Evolutionary conservation across 164 flowering plant genomes (phyloP).

Genomic region (Amborella trichopoda): DNA sequence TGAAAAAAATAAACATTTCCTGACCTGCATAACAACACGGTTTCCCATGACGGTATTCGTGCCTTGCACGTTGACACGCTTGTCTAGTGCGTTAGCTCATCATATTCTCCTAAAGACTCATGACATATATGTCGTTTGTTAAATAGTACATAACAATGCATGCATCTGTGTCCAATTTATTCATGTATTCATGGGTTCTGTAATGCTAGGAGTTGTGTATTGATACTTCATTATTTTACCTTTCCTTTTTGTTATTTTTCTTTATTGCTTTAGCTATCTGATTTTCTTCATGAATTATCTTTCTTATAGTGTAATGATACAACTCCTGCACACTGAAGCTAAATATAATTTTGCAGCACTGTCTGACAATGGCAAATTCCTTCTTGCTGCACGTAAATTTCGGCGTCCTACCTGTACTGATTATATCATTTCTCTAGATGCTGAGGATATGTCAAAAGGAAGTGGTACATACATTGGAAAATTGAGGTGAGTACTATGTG

Average conservation of each 20-base stretch:
- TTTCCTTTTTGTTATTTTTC: neutral
- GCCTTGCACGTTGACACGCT: no score
- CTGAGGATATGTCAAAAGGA: slow-evolving; percentile 54
- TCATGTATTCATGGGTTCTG: neutral
- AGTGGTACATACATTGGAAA: slow-evolving; percentile 56
- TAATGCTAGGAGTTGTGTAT: neutral
- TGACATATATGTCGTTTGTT: no score
- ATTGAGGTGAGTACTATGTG: slow-evolving; percentile 33
- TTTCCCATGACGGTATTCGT: no score
- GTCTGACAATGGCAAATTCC: slow-evolving; percentile 60
- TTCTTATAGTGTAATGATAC: no score
- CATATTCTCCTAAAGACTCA: no score
- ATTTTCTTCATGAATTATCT: neutral
- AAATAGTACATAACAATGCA: no score
- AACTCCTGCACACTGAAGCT: neutral
- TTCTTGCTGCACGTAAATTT: slow-evolving; percentile 60
- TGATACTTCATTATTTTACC: neutral
- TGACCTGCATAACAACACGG: no score
- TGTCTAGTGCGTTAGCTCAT: no score
- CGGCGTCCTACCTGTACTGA: slow-evolving; percentile 60
- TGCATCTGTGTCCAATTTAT: neutral
- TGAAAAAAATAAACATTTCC: no score
- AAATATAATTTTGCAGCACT: slow-evolving; percentile 28
- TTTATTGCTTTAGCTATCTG: neutral
- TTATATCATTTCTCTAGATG: slow-evolving; percentile 44